A percentile compares a stretch with the other conserved stretches of the same genome.
phyloP scores from a whole-genome alignment of 2,329 filamentous ascomycete species.

The Clonostachys solani region DNA sequence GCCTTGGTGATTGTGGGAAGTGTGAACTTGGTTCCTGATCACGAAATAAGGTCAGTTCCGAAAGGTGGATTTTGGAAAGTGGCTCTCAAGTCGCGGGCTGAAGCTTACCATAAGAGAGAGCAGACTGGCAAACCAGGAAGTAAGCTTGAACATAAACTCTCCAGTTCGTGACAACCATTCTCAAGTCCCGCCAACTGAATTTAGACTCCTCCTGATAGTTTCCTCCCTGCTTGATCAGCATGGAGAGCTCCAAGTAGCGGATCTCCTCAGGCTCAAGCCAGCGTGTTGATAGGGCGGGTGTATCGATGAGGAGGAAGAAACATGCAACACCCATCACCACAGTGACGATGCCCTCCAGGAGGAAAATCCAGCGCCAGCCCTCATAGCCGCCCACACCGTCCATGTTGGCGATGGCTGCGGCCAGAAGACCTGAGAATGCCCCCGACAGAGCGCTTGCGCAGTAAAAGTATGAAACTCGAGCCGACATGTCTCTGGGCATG shows the following conservation, averaged over 20 bases:
- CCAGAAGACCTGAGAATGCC: slow-evolving; percentile 13
- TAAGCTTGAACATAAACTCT: slow-evolving; percentile 19
- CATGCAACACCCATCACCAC: slow-evolving; percentile 31
- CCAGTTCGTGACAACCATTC: slow-evolving; percentile 20
- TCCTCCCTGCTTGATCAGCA: slow-evolving; percentile 24
- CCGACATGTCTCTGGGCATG: slow-evolving; percentile 17
- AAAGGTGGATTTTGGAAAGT: neutral
- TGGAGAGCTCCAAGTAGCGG: slow-evolving; percentile 10
- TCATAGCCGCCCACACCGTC: slow-evolving; percentile 7
- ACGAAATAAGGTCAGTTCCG: neutral
- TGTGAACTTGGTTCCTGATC: slow-evolving; percentile 15
- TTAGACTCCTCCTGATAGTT: slow-evolving; percentile 12
- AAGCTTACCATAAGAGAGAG: slow-evolving; percentile 14
- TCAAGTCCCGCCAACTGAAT: slow-evolving; percentile 14
- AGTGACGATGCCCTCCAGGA: slow-evolving; percentile 16
- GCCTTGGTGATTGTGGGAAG: slow-evolving; percentile 14
- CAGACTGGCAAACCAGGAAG: slow-evolving; percentile 16
- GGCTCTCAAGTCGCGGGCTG: neutral
- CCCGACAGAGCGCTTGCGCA: slow-evolving; percentile 13
- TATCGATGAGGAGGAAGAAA: slow-evolving; percentile 38
- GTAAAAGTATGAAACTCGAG: slow-evolving; percentile 19
- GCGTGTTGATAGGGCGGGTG: slow-evolving; percentile 2
- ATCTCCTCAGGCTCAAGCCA: slow-evolving; percentile 2
- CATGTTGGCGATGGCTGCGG: slow-evolving; percentile 12
- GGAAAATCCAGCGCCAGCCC: slow-evolving; percentile 16